A percentile compares a stretch with the other conserved stretches of the same genome.
Evolutionary conservation across 2,329 filamentous ascomycete species (phyloP).

Genomic region (Pseudodiploospora longispora): DNA sequence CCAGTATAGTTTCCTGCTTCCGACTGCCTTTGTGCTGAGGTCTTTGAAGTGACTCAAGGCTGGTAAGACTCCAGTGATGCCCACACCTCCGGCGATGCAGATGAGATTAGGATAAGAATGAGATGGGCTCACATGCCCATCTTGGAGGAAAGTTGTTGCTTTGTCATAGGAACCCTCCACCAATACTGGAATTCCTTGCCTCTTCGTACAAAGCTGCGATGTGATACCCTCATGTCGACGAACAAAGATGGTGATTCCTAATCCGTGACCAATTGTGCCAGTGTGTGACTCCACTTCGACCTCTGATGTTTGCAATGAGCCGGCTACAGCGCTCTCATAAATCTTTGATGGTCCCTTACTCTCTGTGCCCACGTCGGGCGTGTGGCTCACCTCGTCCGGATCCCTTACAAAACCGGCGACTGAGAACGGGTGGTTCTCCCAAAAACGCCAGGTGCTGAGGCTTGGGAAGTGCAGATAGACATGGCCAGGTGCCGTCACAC

Average conservation of each 20-base stretch:
- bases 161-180: conserved; percentile 15
- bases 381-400: too few relatives aligned
- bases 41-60: conserved; percentile 10
- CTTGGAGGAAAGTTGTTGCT: conserved; percentile 9
- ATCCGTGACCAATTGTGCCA: not conserved
- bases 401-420: conserved; percentile 2
- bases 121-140: conserved; percentile 8
- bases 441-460: conserved; percentile 15
- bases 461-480: conserved; percentile 21
- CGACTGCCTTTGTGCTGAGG: conserved; percentile 4
- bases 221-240: conserved; percentile 7
- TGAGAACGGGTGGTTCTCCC: conserved; percentile 26
- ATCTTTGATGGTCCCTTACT: too few relatives aligned
- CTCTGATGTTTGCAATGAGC: not conserved
- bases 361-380: too few relatives aligned
- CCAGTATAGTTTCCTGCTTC: conserved; percentile 16
- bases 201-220: conserved; percentile 1
- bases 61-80: conserved; percentile 22
- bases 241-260: conserved; percentile 4
- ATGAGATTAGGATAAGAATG: conserved; percentile 16
- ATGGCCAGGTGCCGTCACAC: conserved; percentile 16
- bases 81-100: conserved; percentile 23
- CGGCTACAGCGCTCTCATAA: too few relatives aligned
- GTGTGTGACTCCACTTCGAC: not conserved
- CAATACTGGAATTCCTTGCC: conserved; percentile 12